Evolutionary conservation across 202 grass and related monocot genomes (phyloP), one percentile per base, ranked within the genome.

Genomic region (Zizania palustris): DNA sequence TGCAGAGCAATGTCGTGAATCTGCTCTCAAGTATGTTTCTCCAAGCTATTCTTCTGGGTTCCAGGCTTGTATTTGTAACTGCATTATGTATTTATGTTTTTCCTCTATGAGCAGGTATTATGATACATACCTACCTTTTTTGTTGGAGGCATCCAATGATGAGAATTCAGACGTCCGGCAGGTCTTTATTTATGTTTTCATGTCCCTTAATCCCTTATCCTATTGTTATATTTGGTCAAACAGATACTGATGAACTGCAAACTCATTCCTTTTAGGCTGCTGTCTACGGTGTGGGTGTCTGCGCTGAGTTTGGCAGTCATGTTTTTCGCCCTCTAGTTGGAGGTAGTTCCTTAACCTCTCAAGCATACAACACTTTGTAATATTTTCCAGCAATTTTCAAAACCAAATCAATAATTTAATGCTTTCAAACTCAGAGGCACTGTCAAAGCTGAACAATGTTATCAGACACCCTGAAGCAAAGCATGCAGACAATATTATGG

Each of bases 221-320:
- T 5, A 15, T 64, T 76, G 14, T 49, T 15, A 67, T 34, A 19
- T 82, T 46, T 39, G 33, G 53, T 66, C 8, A 6, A 58, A 54
- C 22, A 57, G 44, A 33, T 7, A 67, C 7, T 77, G 35, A 48
- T 50, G 19, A 42, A 83, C 41, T 75, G 50, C 44, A 46, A 48
- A 71, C 6, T 42, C 45, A 48, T 19, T 35, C 18, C 5, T 73
- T 69, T 76, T 62, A 99, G 96, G 96, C 96, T 89, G 96, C 96
- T 73, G 92, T 96, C 49, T 99, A 99, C 80, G 96, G 96, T 68
- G 81, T 99, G 55, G 96, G 96, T 57, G 92, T 99, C 73, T 99
- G 96, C 77, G 96, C 96, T 59, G 92, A 99, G 79, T 99, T 88
- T 86, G 96, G 96, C 6, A 85, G 90, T 76, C 81, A 81, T 81